These are phyloP conservation scores for Aspergillus hiratsukae DNA, from an alignment of 2,329 filamentous ascomycete genomes.

Conservation along the genomic window DNA sequence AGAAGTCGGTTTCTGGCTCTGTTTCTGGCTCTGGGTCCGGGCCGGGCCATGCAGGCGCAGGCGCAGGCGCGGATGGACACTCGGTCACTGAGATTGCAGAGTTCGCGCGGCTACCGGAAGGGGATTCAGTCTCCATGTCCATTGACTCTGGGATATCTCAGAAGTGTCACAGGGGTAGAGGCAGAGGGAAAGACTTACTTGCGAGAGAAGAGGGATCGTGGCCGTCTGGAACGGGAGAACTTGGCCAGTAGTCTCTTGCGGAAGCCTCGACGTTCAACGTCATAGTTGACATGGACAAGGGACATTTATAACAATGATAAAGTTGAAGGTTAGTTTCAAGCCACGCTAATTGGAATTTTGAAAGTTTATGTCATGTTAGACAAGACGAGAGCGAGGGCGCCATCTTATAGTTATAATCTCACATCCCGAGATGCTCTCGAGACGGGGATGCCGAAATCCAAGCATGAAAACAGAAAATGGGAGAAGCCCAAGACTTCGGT, in stretches of 20 bases:
- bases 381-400: not conserved
- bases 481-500: not conserved
- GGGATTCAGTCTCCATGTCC: conserved; percentile 26
- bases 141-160: conserved; percentile 24
- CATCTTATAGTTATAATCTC: not conserved
- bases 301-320: conserved; percentile 16
- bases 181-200: conserved; percentile 20
- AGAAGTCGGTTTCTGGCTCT: conserved; percentile 25
- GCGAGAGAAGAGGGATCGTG: conserved; percentile 24
- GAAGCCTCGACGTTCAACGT: conserved; percentile 26
- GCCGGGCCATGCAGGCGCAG: conserved; percentile 8
- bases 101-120: conserved; percentile 20
- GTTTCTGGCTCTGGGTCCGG: not conserved
- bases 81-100: conserved; percentile 7
- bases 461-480: not conserved
- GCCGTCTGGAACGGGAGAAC: conserved; percentile 24
- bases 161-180: conserved; percentile 44
- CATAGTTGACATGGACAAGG: conserved; percentile 20
- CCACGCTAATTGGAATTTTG: too few relatives aligned
- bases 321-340: too few relatives aligned
- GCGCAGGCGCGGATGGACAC: not conserved
- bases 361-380: not conserved
- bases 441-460: not conserved
- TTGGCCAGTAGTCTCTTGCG: conserved; percentile 29
- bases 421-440: not conserved